Conservation (phyloP, 345 rosid species). For the Trapa bicornis region DNA sequence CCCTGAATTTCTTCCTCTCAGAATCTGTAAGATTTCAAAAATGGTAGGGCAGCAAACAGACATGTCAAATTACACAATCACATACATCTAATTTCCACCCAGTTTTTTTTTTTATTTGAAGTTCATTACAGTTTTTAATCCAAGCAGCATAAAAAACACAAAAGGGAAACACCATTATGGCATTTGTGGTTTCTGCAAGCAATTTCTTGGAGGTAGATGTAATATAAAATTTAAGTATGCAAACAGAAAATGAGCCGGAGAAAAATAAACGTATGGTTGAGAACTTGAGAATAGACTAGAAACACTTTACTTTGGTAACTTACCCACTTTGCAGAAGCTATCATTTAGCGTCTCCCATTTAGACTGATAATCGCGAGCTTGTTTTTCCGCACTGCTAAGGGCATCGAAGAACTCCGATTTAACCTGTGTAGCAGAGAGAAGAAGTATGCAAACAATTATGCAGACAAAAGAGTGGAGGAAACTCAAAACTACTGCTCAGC, state of each 20-base stretch:
- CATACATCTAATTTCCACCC: neutral
- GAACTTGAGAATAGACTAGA: neutral
- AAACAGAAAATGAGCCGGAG: neutral
- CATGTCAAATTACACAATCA: neutral
- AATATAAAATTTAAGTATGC: neutral
- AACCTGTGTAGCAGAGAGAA: conserved; percentile 30
- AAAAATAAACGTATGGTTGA: neutral
- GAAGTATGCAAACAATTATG: neutral
- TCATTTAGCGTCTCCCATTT: conserved; percentile 43
- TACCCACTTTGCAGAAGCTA: conserved; percentile 45
- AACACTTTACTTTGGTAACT: neutral
- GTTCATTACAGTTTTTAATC: neutral
- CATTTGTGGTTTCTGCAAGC: neutral
- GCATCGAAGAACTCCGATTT: conserved; percentile 85
- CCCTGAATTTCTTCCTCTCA: conserved; percentile 60
- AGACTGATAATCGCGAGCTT: conserved; percentile 44
- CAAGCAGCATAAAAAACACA: neutral
- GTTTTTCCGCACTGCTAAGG: conserved; percentile 67
- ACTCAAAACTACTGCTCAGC: neutral
- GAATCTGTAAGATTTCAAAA: conserved; percentile 32
- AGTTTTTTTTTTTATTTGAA: neutral
- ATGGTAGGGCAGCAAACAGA: neutral
- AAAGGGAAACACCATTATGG: neutral
- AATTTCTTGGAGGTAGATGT: neutral
- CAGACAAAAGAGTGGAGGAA: neutral